A percentile compares a stretch with the other conserved stretches of the same genome.
phyloP scores from a whole-genome alignment of 116 monocot genomes.

The Cymodocea nodosa region DNA sequence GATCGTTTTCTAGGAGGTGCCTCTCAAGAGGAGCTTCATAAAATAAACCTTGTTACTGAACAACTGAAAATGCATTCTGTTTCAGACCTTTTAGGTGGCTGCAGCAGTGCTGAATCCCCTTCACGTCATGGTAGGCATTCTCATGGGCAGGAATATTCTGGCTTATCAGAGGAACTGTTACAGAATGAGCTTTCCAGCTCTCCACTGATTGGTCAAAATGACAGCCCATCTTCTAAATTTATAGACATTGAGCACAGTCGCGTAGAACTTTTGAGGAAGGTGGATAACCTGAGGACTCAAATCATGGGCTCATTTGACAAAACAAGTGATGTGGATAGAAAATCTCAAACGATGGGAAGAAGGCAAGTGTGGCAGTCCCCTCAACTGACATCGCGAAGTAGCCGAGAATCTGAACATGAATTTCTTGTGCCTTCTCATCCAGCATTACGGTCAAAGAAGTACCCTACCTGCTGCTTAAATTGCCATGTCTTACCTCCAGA shows the following conservation, averaged over 20 bases:
- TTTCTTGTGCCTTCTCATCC: neutral
- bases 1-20: too few relatives aligned
- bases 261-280: constrained; percentile 4
- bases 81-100: neutral
- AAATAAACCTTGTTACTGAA: neutral
- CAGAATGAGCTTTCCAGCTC: neutral
- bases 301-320: neutral
- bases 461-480: neutral
- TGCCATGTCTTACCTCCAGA: constrained; percentile 1
- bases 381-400: neutral
- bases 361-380: neutral
- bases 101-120: neutral
- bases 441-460: neutral
- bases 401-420: constrained; percentile 1
- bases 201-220: neutral
- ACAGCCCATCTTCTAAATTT: neutral
- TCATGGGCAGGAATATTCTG: neutral
- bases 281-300: constrained; percentile 16
- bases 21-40: neutral
- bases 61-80: neutral
- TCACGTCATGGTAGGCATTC: neutral
- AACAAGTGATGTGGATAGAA: neutral
- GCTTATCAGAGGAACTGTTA: neutral
- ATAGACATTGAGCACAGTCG: constrained; percentile 1
- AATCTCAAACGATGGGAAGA: neutral